These are phyloP conservation scores for Flaveria floridana DNA, from an alignment of 140 eudicot species.

Conservation along the genomic window DNA sequence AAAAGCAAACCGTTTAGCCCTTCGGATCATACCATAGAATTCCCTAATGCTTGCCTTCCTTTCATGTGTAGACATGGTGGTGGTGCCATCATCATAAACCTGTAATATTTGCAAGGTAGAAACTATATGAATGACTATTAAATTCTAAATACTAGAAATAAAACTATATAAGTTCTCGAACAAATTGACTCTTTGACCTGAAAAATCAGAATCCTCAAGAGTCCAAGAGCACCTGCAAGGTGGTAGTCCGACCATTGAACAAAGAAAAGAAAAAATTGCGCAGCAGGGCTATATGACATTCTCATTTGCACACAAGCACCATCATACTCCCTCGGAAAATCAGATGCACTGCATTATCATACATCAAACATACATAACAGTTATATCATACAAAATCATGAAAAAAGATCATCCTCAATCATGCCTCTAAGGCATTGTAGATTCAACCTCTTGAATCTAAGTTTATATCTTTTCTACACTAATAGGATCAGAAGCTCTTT, in stretches of 20 bases:
- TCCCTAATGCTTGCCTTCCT: conserved; percentile 92
- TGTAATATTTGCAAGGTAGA: conserved; percentile 28
- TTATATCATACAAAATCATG: background rate
- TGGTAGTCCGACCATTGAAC: conserved; percentile 94
- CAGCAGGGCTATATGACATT: conserved; percentile 93
- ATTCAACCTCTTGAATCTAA: background rate
- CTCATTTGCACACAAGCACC: conserved; percentile 96
- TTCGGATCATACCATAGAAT: conserved; percentile 61
- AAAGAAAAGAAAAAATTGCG: conserved; percentile 81
- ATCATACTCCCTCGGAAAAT: conserved; percentile 84
- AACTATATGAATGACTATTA: conserved; percentile 11
- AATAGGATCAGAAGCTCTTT: too few species aligned
- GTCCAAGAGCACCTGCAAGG: conserved; percentile 96
- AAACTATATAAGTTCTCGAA: background rate
- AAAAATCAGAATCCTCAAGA: conserved; percentile 71
- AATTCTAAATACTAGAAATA: background rate
- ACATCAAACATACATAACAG: conserved; percentile 18
- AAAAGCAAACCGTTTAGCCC: background rate
- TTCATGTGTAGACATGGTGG: conserved; percentile 93
- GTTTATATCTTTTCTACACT: background rate
- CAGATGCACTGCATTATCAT: conserved; percentile 69
- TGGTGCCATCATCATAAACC: conserved; percentile 95
- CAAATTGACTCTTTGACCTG: conserved; percentile 47
- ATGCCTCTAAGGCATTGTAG: background rate
- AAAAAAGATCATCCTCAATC: background rate